A percentile compares a stretch with the other conserved stretches of the same genome.
Conservation (phyloP, 768 basidiomycete genomes). For the Piloderma croceum region DNA sequence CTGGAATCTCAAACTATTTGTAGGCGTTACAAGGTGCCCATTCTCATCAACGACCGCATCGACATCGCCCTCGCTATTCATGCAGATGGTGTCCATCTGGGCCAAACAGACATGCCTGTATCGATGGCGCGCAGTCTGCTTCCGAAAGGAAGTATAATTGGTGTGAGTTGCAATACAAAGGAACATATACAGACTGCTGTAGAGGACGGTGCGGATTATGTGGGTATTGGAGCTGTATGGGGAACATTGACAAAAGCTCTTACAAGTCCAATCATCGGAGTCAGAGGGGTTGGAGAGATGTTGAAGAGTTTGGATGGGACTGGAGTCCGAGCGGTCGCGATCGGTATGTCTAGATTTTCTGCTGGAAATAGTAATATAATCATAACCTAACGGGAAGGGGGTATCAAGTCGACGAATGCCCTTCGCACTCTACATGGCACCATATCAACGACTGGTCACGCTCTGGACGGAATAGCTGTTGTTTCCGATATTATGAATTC, state of each 20-base stretch:
- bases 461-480: conserved; percentile 79
- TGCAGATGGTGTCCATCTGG: conserved; percentile 81
- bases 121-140: conserved; percentile 60
- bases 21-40: conserved; percentile 68
- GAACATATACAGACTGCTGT: conserved; percentile 61
- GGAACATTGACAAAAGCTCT: conserved; percentile 75
- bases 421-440: conserved; percentile 71
- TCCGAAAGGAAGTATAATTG: conserved; percentile 66
- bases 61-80: conserved; percentile 79
- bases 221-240: conserved; percentile 86
- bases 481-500: conserved; percentile 84
- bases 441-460: conserved; percentile 49
- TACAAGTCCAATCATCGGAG: conserved; percentile 58
- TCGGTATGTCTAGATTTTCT: conserved; percentile 48
- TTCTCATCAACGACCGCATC: conserved; percentile 84
- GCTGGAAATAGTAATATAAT: neutral
- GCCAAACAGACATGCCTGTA: conserved; percentile 82
- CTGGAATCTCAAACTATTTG: conserved; percentile 63
- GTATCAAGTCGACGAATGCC: conserved; percentile 77
- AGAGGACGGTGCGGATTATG: conserved; percentile 68
- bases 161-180: conserved; percentile 69
- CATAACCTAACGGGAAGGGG: conserved; percentile 46
- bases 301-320: conserved; percentile 56
- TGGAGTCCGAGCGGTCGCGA: conserved; percentile 78
- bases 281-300: conserved; percentile 64